Conservation (phyloP, 352 stramenopile species). For the Pythium folliculosum region DNA sequence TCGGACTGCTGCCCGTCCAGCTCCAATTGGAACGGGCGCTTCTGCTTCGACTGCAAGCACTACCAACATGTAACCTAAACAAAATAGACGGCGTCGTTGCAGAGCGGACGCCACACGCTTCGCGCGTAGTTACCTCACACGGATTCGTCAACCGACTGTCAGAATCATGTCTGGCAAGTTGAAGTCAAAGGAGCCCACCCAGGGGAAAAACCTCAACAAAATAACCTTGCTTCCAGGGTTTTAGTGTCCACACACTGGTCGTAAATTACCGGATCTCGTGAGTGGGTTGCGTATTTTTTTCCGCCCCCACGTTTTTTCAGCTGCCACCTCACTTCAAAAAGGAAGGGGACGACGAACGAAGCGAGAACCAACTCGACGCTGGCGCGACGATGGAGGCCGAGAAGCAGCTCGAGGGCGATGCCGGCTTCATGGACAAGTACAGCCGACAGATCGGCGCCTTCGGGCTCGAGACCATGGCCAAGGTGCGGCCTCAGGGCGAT, state of each 20-base stretch:
- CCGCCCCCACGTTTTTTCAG: neutral
- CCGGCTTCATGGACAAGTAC: slow-evolving; percentile 94
- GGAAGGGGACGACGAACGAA: neutral
- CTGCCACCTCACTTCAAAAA: slow-evolving; percentile 10
- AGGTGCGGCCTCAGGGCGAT: slow-evolving; percentile 44
- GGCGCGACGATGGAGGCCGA: slow-evolving; percentile 43
- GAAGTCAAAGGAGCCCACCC: slow-evolving; percentile 1
- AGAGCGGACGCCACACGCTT: neutral
- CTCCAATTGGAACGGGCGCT: slow-evolving; percentile 70
- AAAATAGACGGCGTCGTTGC: neutral
- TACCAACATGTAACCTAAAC: slow-evolving; percentile 55
- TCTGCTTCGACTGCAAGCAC: slow-evolving; percentile 81
- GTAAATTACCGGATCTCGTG: slow-evolving; percentile 8
- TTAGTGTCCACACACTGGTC: neutral
- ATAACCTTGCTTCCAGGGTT: slow-evolving; percentile 17
- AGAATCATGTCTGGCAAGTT: too few relatives aligned
- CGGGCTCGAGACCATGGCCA: slow-evolving; percentile 91
- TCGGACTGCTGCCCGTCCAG: slow-evolving; percentile 69
- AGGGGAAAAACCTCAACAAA: slow-evolving; percentile 14
- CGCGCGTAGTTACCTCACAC: too few relatives aligned
- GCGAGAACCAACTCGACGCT: neutral
- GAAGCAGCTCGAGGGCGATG: slow-evolving; percentile 81
- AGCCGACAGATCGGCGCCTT: slow-evolving; percentile 92
- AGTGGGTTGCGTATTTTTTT: slow-evolving; percentile 15
- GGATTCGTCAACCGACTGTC: too few relatives aligned